Evolutionary conservation across 352 stramenopile species (phyloP).

Genomic region (Pythium scleroteichum): DNA sequence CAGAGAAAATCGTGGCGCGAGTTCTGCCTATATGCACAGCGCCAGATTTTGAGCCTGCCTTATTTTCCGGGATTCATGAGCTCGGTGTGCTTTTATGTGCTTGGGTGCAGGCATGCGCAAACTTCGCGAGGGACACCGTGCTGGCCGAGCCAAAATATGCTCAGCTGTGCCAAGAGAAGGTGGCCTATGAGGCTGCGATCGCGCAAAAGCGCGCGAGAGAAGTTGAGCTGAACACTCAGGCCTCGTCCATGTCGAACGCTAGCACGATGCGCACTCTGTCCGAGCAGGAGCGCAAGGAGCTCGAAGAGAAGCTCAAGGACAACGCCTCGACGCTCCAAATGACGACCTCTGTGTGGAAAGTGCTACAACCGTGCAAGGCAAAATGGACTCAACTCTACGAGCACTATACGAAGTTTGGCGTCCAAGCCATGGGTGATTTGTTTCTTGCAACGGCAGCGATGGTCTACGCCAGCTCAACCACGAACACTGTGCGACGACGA

Average conservation of each 20-base stretch:
- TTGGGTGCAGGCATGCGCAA: slow-evolving; percentile 58
- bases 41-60: slow-evolving; percentile 57
- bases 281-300: slow-evolving; percentile 48
- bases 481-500: slow-evolving; percentile 6
- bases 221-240: slow-evolving; percentile 43
- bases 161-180: slow-evolving; percentile 51
- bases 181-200: slow-evolving; percentile 41
- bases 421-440: slow-evolving; percentile 56
- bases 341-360: slow-evolving; percentile 53
- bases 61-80: slow-evolving; percentile 52
- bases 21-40: slow-evolving; percentile 60
- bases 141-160: slow-evolving; percentile 55
- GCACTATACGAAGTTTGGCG: slow-evolving; percentile 39
- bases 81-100: slow-evolving; percentile 59
- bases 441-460: slow-evolving; percentile 58
- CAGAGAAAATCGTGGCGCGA: slow-evolving; percentile 52
- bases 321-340: slow-evolving; percentile 59
- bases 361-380: slow-evolving; percentile 41
- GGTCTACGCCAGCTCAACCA: slow-evolving; percentile 45
- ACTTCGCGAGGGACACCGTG: slow-evolving; percentile 49
- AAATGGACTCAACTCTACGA: slow-evolving; percentile 47
- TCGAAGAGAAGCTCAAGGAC: slow-evolving; percentile 52
- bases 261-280: slow-evolving; percentile 42
- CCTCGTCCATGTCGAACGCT: slow-evolving; percentile 34
- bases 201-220: slow-evolving; percentile 33